Percentiles rank a stretch among this genome's conserved stretches.
Conservation (phyloP, 768 basidiomycete species). For the Pilatotrama ljubarskyi region DNA sequence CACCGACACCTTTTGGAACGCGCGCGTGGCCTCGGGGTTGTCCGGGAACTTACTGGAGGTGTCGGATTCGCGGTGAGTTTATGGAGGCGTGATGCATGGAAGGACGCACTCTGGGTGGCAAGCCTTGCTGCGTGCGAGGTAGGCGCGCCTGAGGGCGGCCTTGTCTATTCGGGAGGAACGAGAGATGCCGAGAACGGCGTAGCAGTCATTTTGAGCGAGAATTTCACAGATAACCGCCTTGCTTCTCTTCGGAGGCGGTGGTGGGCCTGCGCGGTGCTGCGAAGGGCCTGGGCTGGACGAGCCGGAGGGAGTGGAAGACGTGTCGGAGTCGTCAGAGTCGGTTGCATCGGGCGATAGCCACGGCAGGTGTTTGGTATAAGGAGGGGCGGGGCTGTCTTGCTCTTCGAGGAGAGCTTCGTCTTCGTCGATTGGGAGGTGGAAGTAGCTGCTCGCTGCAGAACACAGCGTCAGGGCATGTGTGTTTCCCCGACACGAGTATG, state of each 20-base stretch:
- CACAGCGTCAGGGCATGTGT: neutral
- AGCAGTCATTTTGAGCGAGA: slow-evolving; percentile 64
- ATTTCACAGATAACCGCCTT: slow-evolving; percentile 49
- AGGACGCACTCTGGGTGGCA: slow-evolving; percentile 83
- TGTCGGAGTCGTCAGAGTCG: slow-evolving; percentile 23
- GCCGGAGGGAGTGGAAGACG: slow-evolving; percentile 22
- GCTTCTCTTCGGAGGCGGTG: slow-evolving; percentile 22
- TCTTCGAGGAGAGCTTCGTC: slow-evolving; percentile 45
- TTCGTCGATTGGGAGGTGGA: slow-evolving; percentile 64
- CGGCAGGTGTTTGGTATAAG: slow-evolving; percentile 28
- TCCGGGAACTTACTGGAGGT: slow-evolving; percentile 71
- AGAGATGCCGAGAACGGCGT: slow-evolving; percentile 67
- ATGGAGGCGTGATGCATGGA: neutral
- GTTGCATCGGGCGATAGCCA: slow-evolving; percentile 30
- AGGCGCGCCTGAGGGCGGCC: slow-evolving; percentile 68
- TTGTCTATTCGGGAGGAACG: slow-evolving; percentile 54
- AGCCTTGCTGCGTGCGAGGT: slow-evolving; percentile 68
- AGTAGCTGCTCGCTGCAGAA: slow-evolving; percentile 57
- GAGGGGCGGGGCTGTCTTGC: slow-evolving; percentile 40
- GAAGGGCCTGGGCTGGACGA: slow-evolving; percentile 10
- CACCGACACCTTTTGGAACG: slow-evolving; percentile 85
- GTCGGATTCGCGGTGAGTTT: neutral
- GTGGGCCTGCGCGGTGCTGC: neutral
- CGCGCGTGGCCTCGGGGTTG: slow-evolving; percentile 74
- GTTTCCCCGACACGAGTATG: neutral